phyloP scores from a whole-genome alignment of 805 yeast genomes.

The Candida khao-thaluensis region DNA sequence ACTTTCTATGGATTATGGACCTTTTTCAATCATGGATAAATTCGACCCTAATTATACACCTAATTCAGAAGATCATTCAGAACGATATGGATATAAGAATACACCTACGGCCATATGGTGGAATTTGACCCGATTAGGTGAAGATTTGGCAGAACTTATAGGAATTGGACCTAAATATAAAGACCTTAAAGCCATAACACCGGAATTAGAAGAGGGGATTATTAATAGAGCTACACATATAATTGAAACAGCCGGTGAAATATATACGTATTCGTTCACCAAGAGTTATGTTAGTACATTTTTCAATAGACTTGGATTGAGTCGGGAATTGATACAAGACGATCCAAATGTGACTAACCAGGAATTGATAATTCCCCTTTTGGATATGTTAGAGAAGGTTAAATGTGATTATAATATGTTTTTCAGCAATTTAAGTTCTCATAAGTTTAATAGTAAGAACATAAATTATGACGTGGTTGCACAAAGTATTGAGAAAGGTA shows the following conservation, averaged over 20 bases:
- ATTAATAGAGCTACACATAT: constrained; percentile 61
- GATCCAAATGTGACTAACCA: constrained; percentile 41
- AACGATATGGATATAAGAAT: constrained; percentile 76
- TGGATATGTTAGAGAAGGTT: constrained; percentile 58
- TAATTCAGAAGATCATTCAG: constrained; percentile 76
- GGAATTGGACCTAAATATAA: constrained; percentile 65
- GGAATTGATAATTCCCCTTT: constrained; percentile 54
- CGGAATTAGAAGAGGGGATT: constrained; percentile 51
- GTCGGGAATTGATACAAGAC: constrained; percentile 31
- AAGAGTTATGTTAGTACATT: constrained; percentile 56
- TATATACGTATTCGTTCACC: constrained; percentile 63
- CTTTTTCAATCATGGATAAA: constrained; percentile 85
- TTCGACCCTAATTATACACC: constrained; percentile 84
- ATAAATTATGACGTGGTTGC: constrained; percentile 8
- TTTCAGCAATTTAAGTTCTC: constrained; percentile 60
- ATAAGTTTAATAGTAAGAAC: constrained; percentile 26
- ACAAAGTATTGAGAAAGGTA: constrained; percentile 1
- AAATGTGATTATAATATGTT: constrained; percentile 79
- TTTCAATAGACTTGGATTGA: constrained; percentile 68
- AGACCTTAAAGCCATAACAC: constrained; percentile 39
- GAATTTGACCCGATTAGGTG: constrained; percentile 84
- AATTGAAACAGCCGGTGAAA: constrained; percentile 62
- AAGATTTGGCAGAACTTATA: constrained; percentile 74
- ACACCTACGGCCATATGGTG: constrained; percentile 90
- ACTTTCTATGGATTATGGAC: constrained; percentile 88